These are phyloP conservation scores for Sherardia arvensis DNA, from an alignment of 257 asterid genomes.

Conservation along the genomic window DNA sequence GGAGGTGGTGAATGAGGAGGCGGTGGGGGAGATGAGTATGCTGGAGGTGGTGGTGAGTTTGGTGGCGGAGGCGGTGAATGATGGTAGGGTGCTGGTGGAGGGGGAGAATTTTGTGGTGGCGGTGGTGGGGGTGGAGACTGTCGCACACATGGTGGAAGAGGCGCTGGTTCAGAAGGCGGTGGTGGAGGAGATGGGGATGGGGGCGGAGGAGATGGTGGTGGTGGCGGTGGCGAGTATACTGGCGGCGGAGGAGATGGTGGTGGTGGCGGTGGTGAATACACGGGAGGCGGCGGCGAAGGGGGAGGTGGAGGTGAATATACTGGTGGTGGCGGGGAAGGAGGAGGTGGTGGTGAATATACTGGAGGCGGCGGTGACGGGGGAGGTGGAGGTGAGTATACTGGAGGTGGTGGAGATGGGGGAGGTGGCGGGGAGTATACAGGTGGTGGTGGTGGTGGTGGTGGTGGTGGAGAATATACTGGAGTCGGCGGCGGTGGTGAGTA, in stretches of 20 bases:
- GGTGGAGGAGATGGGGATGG: constrained; percentile 24
- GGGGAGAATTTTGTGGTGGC: constrained; percentile 31
- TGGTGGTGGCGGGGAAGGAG: constrained; percentile 19
- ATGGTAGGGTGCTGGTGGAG: constrained; percentile 12
- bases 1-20: constrained; percentile 24
- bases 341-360: constrained; percentile 16
- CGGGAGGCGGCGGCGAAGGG: constrained; percentile 32
- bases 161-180: constrained; percentile 12
- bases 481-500: constrained; percentile 13
- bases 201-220: constrained; percentile 2
- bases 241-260: constrained; percentile 14
- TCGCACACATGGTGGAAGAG: constrained; percentile 15
- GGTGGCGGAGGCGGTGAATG: constrained; percentile 40
- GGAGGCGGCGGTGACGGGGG: constrained; percentile 18
- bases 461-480: constrained; percentile 22
- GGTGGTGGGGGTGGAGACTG: constrained; percentile 14
- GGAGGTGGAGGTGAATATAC: constrained; percentile 16
- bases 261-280: too few relatives aligned
- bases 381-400: constrained; percentile 20
- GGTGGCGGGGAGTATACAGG: constrained; percentile 27
- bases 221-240: constrained; percentile 19
- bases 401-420: constrained; percentile 26
- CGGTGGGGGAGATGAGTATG: constrained; percentile 21
- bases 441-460: constrained; percentile 19
- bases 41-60: constrained; percentile 42